Percentiles rank a stretch among this genome's conserved stretches.
Evolutionary conservation across 495 filamentous ascomycete species (phyloP).

Genomic region (Astrothelium macrocarpum): DNA sequence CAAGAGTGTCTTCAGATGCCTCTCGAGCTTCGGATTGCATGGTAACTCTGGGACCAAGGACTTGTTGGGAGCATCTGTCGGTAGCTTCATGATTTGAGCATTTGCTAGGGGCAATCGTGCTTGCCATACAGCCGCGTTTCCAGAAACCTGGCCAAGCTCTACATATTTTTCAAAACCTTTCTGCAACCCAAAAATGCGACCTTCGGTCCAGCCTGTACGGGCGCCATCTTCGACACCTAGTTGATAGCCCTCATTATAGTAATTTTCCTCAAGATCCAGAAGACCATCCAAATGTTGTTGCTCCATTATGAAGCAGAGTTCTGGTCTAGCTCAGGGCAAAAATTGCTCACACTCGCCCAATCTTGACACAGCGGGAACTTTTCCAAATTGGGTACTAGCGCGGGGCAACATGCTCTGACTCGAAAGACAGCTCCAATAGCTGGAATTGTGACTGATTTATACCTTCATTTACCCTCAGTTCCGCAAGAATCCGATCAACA

Average conservation of each 20-base stretch:
- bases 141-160: conserved; percentile 69
- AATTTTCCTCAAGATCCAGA: conserved; percentile 69
- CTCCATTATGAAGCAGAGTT: conserved; percentile 34
- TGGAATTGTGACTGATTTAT: neutral
- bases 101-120: conserved; percentile 36
- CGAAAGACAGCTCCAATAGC: too few species aligned
- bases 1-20: conserved; percentile 61
- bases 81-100: neutral
- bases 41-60: conserved; percentile 39
- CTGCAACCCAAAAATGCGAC: conserved; percentile 78
- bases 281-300: conserved; percentile 58
- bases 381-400: neutral
- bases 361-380: neutral
- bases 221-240: conserved; percentile 68
- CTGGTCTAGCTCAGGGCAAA: too few species aligned
- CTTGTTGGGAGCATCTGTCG: neutral
- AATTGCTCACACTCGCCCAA: too few species aligned
- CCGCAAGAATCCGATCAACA: too few species aligned
- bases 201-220: conserved; percentile 75
- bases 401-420: neutral
- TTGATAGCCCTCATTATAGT: conserved; percentile 75
- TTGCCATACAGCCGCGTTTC: conserved; percentile 75
- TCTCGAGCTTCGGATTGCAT: conserved; percentile 54
- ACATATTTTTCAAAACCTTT: conserved; percentile 89
- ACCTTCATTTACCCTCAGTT: too few species aligned